These are phyloP conservation scores for Voacanga thouarsii DNA, from an alignment of 257 asterid genomes.

Conservation along the genomic window DNA sequence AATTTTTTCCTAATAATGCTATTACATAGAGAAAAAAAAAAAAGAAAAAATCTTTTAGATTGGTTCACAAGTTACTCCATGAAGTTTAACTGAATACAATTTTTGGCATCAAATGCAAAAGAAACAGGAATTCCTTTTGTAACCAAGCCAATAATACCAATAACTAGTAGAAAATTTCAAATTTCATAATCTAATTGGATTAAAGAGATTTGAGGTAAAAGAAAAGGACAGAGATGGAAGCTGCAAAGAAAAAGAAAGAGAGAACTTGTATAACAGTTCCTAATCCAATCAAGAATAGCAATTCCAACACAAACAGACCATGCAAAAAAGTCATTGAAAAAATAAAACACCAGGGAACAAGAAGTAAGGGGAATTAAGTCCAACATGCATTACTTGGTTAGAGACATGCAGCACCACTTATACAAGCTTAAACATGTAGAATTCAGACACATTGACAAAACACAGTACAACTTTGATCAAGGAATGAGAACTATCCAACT, in stretches of 20 bases:
- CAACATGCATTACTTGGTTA: too few relatives aligned
- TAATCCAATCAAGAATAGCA: not conserved
- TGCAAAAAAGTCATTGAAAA: not conserved
- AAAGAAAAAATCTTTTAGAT: not conserved
- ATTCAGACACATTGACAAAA: not conserved
- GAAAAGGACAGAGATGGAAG: not conserved
- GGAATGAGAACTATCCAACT: not conserved
- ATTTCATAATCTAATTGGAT: not conserved
- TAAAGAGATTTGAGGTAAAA: not conserved
- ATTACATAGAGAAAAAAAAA: not conserved
- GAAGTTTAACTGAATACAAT: too few relatives aligned
- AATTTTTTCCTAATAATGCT: not conserved
- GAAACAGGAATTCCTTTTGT: too few relatives aligned
- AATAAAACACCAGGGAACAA: not conserved
- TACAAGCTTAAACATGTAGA: not conserved
- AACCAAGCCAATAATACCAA: too few relatives aligned
- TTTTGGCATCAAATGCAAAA: too few relatives aligned
- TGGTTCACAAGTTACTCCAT: too few relatives aligned
- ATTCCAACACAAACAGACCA: not conserved
- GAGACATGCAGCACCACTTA: not conserved
- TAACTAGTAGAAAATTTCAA: too few relatives aligned
- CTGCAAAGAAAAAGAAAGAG: not conserved
- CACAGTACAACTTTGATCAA: not conserved
- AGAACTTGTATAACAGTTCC: not conserved
- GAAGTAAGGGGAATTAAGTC: not conserved